Evolutionary conservation across 179 eudicot species (phyloP), one percentile per base, ranked within the genome.

Genomic region (Heliamphora ciliata): DNA sequence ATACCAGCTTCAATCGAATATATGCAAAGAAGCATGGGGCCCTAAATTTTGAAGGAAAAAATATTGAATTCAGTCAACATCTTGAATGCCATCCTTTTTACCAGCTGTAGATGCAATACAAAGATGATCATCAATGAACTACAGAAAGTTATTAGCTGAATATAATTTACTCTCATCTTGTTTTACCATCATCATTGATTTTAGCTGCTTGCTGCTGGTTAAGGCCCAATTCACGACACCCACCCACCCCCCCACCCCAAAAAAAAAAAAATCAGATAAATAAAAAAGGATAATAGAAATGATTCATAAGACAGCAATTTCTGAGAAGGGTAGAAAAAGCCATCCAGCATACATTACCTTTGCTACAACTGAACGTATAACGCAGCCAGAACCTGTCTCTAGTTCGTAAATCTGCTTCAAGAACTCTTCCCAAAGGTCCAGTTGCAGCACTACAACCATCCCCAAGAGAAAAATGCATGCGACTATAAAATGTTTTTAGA

Each of bases 371-470:
- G 88, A 93, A 95, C 10, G 97, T 91, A 80, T 95, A 95, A 86
- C 98, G 93, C 85, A 95, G 83, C 98, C 98, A 77, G 98, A 95
- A 31, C 98, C 84, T 92, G 65, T 92, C 97, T 31, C 98, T 98
- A 83, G 98, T 98, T 84, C 97, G 92, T 81, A 93, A 68, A 90
- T 95, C 98, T 52, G 98, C 98, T 93, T 95, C 98, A 74, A 93
- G 85, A 61, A 91, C 94, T 87, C 98, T 90, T 70, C 98, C 98
- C 64, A 93, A 82, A 46, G 98, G 98, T 66, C 98, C 98, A 70
- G 98, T 98, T 50, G 98, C 98, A 84, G 93, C 98, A 87, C 98
- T 95, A 85, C 97, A 95, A 81, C 98, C 98, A 76, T 97, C 98
- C 72, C 98, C 98, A n/a, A n/a, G n/a, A n/a, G n/a, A n/a, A n/a